phyloP scores from a whole-genome alignment of 2,329 filamentous ascomycete genomes.

The Penicillium oxalicum region DNA sequence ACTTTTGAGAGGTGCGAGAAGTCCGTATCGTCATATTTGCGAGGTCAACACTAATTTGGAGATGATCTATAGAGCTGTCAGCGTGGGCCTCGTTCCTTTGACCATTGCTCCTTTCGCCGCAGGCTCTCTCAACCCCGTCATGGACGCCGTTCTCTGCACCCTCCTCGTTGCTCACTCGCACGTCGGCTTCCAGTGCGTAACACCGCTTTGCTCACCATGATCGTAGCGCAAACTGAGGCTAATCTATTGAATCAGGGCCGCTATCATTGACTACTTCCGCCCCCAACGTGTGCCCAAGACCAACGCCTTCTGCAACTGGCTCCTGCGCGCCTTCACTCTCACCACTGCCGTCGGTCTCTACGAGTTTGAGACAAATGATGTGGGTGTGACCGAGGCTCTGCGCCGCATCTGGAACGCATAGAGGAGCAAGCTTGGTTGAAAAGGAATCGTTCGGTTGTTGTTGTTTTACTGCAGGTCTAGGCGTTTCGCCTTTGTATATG shows the following conservation, averaged over 20 bases:
- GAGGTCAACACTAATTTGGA: slow-evolving; percentile 2
- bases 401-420: slow-evolving; percentile 81
- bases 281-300: slow-evolving; percentile 60
- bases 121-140: slow-evolving; percentile 80
- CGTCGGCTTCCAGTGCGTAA: slow-evolving; percentile 76
- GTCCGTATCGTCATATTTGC: background rate
- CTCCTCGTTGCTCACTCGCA: slow-evolving; percentile 86
- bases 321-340: slow-evolving; percentile 70
- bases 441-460: slow-evolving; percentile 21
- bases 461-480: slow-evolving; percentile 25
- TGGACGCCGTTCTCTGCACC: slow-evolving; percentile 79
- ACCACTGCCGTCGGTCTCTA: slow-evolving; percentile 84
- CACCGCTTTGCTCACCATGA: background rate
- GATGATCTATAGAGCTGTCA: slow-evolving; percentile 55
- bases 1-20: slow-evolving; percentile 68
- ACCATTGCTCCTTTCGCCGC: slow-evolving; percentile 87
- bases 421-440: slow-evolving; percentile 18
- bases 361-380: slow-evolving; percentile 98
- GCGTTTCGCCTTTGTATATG: slow-evolving; percentile 34
- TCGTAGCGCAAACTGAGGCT: slow-evolving; percentile 4
- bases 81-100: slow-evolving; percentile 75
- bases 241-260: slow-evolving; percentile 43
- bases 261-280: slow-evolving; percentile 90
- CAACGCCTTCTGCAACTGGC: slow-evolving; percentile 66
- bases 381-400: slow-evolving; percentile 84